These are phyloP conservation scores for Pelagophyceae sp. DNA, from an alignment of 352 stramenopile species.

Conservation along the genomic window DNA sequence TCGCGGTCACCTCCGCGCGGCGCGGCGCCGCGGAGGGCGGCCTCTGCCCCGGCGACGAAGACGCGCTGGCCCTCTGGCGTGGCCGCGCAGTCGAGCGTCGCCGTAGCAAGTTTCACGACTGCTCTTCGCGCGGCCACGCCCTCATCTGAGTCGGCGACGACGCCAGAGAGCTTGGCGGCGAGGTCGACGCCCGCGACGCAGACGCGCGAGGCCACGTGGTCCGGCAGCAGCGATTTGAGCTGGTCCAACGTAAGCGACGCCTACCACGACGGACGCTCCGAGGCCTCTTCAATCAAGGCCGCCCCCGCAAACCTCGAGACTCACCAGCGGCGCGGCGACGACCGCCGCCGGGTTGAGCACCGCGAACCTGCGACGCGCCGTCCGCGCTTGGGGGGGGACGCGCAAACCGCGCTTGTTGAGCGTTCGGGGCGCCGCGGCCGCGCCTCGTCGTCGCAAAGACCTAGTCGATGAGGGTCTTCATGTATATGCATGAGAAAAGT, in stretches of 20 bases:
- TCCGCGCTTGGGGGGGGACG: too few relatives aligned
- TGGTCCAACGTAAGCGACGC: not conserved
- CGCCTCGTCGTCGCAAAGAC: too few relatives aligned
- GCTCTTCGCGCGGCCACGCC: not conserved
- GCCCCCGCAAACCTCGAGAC: not conserved
- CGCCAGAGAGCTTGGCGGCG: not conserved
- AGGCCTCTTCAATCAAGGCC: not conserved
- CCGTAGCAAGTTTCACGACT: not conserved
- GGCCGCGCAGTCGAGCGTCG: not conserved
- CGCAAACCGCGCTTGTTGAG: too few relatives aligned
- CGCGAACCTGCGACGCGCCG: not conserved
- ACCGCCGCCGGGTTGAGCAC: not conserved
- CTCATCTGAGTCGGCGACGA: not conserved
- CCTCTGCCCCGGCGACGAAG: not conserved
- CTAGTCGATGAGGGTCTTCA: too few relatives aligned
- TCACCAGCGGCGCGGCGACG: not conserved
- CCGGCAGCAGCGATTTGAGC: not conserved
- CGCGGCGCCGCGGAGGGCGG: not conserved
- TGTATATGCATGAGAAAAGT: too few relatives aligned
- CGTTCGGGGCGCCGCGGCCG: too few relatives aligned
- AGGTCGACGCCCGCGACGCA: not conserved
- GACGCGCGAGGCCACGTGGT: not conserved
- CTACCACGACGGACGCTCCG: not conserved
- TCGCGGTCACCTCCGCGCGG: not conserved
- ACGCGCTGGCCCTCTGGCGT: not conserved